Evolutionary conservation across 2,329 filamentous ascomycete species (phyloP).

Genomic region (Paecilomyces sp.): DNA sequence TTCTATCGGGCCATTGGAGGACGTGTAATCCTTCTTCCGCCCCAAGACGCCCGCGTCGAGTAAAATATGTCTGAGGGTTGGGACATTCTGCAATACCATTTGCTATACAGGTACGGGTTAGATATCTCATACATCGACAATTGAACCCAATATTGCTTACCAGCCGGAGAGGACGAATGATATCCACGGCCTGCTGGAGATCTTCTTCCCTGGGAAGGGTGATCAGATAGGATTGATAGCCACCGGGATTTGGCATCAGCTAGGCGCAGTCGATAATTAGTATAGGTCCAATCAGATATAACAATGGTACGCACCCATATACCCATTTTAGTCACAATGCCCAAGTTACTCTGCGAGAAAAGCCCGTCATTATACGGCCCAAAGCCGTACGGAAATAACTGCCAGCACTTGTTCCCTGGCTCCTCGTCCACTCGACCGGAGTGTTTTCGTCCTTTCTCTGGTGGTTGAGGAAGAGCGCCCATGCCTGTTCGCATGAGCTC

Average conservation of each 20-base stretch:
- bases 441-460: neutral
- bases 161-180: constrained; percentile 28
- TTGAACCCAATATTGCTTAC: constrained; percentile 6
- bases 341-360: constrained; percentile 47
- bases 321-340: constrained; percentile 50
- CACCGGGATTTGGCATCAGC: constrained; percentile 48
- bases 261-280: neutral
- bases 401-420: constrained; percentile 31
- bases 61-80: constrained; percentile 17
- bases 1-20: constrained; percentile 21
- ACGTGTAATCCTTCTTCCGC: neutral
- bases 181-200: constrained; percentile 34
- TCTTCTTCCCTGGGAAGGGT: constrained; percentile 45
- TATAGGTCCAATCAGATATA: neutral
- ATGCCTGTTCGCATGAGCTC: constrained; percentile 41
- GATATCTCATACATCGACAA: neutral
- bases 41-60: neutral
- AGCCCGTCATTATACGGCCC: constrained; percentile 37
- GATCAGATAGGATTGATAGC: constrained; percentile 38
- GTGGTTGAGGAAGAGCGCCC: constrained; percentile 27
- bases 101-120: constrained; percentile 12
- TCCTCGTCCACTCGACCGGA: neutral
- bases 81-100: constrained; percentile 44
- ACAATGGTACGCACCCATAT: constrained; percentile 22
- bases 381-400: constrained; percentile 36